Evolutionary conservation across 2,329 filamentous ascomycete genomes (phyloP).

Genomic region (Fusarium mangiferae): DNA sequence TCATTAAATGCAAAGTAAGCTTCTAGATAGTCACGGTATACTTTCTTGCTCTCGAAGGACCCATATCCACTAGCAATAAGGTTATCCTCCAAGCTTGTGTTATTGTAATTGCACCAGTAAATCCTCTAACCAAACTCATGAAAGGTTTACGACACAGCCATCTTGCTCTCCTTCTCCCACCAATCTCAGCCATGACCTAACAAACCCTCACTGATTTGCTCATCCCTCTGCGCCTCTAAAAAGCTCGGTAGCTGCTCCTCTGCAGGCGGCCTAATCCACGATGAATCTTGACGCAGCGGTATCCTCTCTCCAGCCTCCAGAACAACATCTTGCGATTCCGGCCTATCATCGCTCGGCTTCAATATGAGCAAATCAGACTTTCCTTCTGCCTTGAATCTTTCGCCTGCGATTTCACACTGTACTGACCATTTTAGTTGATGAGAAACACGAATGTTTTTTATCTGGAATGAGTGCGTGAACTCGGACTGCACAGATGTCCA

Average conservation of each 20-base stretch:
- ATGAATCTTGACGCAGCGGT: not conserved
- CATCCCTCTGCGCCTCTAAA: not conserved
- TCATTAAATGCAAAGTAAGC: not conserved
- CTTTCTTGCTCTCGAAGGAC: not conserved
- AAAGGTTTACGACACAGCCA: too few relatives aligned
- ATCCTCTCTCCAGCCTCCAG: not conserved
- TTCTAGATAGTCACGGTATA: not conserved
- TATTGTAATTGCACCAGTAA: not conserved
- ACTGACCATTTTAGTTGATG: slow-evolving; percentile 38
- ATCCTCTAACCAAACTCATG: too few relatives aligned
- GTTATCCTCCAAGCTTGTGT: too few relatives aligned
- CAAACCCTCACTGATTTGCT: too few relatives aligned
- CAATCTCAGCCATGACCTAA: fast-evolving
- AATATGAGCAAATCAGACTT: not conserved
- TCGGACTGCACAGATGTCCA: not conserved
- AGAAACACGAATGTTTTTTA: slow-evolving; percentile 41
- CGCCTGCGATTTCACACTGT: not conserved
- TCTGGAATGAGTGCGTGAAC: slow-evolving; percentile 36
- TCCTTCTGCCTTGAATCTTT: not conserved
- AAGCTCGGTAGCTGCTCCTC: slow-evolving; percentile 9
- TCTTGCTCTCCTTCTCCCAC: too few relatives aligned
- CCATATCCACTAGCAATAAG: not conserved
- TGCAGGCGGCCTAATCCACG: not conserved
- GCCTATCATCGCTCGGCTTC: not conserved
- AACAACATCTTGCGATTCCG: not conserved